Percentiles rank a stretch among this genome's conserved stretches.
These are phyloP conservation scores for Sclerotinia minor DNA, from an alignment of 2,329 filamentous ascomycete species.

Conservation along the genomic window DNA sequence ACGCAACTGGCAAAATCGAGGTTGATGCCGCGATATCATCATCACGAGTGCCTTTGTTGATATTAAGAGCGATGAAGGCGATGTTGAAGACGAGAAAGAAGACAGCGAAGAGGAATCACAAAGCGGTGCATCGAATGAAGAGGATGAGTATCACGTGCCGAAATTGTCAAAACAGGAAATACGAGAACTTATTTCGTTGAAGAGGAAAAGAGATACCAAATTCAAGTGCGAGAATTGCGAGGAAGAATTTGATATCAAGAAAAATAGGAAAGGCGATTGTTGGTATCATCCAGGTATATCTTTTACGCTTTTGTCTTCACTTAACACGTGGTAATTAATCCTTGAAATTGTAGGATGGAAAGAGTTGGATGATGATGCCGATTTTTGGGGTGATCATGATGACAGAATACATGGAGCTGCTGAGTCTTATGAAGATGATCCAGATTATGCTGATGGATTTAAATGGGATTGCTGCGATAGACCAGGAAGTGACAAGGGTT, in stretches of 20 bases:
- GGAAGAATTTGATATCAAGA: not conserved
- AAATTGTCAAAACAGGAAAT: not conserved
- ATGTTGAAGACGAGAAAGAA: not conserved
- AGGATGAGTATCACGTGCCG: conserved; percentile 1
- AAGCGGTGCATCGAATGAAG: not conserved
- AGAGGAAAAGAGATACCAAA: not conserved
- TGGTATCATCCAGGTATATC: not conserved
- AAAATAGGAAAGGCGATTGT: not conserved
- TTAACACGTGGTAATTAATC: not conserved
- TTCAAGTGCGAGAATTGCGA: not conserved
- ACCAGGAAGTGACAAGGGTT: not conserved
- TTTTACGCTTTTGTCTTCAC: not conserved
- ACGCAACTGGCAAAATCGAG: not conserved
- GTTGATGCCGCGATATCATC: not conserved
- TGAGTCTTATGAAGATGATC: not conserved
- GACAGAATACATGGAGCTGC: not conserved
- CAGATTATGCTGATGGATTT: not conserved
- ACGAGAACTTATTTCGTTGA: not conserved
- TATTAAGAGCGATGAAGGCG: not conserved
- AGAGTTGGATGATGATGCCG: not conserved
- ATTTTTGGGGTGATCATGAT: not conserved
- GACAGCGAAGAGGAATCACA: not conserved
- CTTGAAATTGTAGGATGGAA: not conserved
- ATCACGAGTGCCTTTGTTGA: not conserved
- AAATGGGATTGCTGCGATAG: not conserved